A percentile compares a stretch with the other conserved stretches of the same genome.
Conservation (phyloP, 441 rosid genomes). For the Pelargonium citronellum region DNA sequence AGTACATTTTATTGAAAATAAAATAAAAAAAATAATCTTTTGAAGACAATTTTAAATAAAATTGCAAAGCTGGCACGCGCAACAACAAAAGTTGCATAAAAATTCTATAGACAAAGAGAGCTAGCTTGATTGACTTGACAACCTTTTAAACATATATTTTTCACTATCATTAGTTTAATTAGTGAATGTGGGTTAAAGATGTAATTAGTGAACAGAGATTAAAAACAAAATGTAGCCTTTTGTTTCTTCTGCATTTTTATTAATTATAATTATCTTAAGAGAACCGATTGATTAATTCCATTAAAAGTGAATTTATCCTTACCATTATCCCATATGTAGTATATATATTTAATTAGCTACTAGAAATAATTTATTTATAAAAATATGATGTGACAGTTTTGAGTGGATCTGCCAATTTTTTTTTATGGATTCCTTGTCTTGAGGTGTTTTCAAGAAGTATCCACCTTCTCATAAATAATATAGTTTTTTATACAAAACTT, state of each 20-base stretch:
- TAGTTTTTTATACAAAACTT: too few species aligned
- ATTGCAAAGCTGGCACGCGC: not conserved
- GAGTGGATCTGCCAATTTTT: not conserved
- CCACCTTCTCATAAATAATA: not conserved
- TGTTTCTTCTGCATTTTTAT: not conserved
- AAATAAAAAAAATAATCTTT: too few species aligned
- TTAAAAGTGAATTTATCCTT: not conserved
- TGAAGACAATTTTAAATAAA: not conserved
- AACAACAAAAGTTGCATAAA: not conserved
- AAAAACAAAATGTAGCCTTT: not conserved
- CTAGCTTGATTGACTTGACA: conserved; percentile 22
- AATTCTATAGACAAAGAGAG: not conserved
- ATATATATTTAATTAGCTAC: not conserved
- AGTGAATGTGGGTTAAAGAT: conserved; percentile 21
- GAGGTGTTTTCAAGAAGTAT: not conserved
- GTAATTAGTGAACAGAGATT: not conserved
- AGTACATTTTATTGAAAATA: too few species aligned
- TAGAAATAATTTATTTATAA: not conserved
- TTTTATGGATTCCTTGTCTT: not conserved
- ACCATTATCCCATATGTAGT: not conserved
- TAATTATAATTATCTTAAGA: not conserved
- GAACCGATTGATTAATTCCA: not conserved
- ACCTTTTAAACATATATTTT: not conserved
- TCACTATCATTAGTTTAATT: conserved; percentile 7
- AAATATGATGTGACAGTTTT: not conserved